Evolutionary conservation across 1,139 yeast genomes (phyloP), one percentile per base, ranked within the genome.

Genomic region (Sugiyamaella paludigena): DNA sequence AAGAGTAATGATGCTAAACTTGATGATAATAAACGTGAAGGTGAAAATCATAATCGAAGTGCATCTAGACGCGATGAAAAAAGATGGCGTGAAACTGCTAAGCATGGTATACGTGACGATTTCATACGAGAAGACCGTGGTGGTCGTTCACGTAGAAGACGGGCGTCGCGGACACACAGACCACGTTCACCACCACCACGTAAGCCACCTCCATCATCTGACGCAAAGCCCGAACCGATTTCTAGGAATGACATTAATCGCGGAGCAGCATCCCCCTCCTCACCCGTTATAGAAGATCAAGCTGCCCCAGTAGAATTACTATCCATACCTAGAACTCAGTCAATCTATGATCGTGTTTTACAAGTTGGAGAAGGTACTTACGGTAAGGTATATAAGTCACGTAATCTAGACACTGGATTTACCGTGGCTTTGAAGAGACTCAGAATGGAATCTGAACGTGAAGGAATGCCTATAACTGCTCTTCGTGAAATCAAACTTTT

Each of bases 391-490:
- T 84, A 81, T 71, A 84, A 87, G 69, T 94, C 95, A 0, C 72
- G 72, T 47, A 86, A 88, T 62, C 69, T 70, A 12, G 72, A 79
- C n/a, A 87, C 96, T 0, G 75, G 78, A 5, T 82, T 79, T 52
- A 71, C 76, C 58, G 95, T 89, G 26, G 98, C 98, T 1, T 72
- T 92, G 62, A 92, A 92, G 63, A 78, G 84, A 58, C 73, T 92
- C 42, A 71, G 98, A 52, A 75, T 92, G 63, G 98, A 92, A 63
- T 71, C 82, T 7, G 98, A 92, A 66, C 75, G 89, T 44, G 98
- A 92, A 63, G 98, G 98, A 0, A 88, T 92, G 68, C 98, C 98
- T 1, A 87, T 92, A 19, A 92, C 98, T 0, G 96, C 98, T 0
- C 81, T 91, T 62, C 76, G 98, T 58, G 98, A 92, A 69, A 88